These are phyloP conservation scores for Leccinum pachyderme DNA, from an alignment of 1,284 basidiomycete genomes.

Conservation along the genomic window DNA sequence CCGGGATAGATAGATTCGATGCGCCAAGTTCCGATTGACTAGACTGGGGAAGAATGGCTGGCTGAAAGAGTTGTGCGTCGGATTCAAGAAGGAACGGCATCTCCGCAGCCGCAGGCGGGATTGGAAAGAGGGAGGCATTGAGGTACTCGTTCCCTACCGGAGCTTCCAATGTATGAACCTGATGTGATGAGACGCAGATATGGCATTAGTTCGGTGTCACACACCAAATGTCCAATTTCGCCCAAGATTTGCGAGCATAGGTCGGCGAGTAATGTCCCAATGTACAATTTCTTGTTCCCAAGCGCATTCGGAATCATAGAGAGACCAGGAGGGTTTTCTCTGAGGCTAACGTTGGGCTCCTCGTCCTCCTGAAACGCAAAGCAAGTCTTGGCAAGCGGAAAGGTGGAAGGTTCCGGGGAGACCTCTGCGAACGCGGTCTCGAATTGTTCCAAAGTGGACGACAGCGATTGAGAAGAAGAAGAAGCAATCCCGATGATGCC, in stretches of 20 bases:
- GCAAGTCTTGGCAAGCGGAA: constrained; percentile 73
- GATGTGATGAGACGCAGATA: constrained; percentile 11
- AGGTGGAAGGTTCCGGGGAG: constrained; percentile 64
- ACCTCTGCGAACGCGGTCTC: constrained; percentile 58
- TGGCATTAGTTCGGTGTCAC: constrained; percentile 19
- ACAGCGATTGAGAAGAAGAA: constrained; percentile 54
- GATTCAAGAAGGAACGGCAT: constrained; percentile 54
- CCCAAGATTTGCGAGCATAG: constrained; percentile 81
- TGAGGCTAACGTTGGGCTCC: constrained; percentile 52
- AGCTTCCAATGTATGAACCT: constrained; percentile 67
- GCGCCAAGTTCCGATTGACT: constrained; percentile 57
- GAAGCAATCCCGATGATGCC: constrained; percentile 78
- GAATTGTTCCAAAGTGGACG: constrained; percentile 62
- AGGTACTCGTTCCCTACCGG: constrained; percentile 75
- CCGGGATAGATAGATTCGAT: constrained; percentile 39
- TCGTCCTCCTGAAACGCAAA: constrained; percentile 80
- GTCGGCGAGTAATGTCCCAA: constrained; percentile 83
- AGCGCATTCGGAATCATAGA: constrained; percentile 76
- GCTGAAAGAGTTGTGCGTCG: constrained; percentile 40
- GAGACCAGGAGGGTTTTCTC: constrained; percentile 59
- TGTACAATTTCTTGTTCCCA: constrained; percentile 78
- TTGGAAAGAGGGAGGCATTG: constrained; percentile 62
- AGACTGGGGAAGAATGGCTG: constrained; percentile 46
- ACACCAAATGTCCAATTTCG: constrained; percentile 77
- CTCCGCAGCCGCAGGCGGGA: constrained; percentile 56